A percentile compares a stretch with the other conserved stretches of the same genome.
These are phyloP conservation scores for Stagonosporopsis vannaccii DNA, from an alignment of 2,329 filamentous ascomycete species.

Conservation along the genomic window DNA sequence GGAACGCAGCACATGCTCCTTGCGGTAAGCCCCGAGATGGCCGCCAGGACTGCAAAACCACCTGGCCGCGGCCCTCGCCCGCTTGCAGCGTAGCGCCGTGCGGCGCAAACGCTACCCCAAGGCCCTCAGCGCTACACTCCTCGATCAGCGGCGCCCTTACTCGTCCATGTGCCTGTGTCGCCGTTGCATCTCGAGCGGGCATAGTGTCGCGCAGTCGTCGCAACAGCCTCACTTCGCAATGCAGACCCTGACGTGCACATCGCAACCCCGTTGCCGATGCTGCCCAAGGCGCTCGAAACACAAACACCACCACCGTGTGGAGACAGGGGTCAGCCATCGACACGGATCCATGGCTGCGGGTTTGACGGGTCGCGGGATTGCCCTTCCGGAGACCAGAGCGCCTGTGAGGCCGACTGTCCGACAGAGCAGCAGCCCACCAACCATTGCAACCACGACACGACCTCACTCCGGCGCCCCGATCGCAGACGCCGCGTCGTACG, in stretches of 20 bases:
- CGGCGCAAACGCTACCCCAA: conserved; percentile 15
- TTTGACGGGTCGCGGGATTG: conserved; percentile 18
- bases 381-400: conserved; percentile 16
- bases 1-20: conserved; percentile 11
- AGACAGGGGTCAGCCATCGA: conserved; percentile 16
- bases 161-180: conserved; percentile 1
- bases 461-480: too few relatives aligned
- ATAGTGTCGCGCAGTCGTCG: neutral
- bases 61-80: conserved; percentile 4
- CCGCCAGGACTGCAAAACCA: conserved; percentile 3
- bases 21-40: conserved; percentile 14
- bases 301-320: conserved; percentile 3
- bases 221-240: conserved; percentile 5
- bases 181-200: conserved; percentile 2
- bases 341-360: conserved; percentile 19
- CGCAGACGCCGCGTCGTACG: too few relatives aligned
- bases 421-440: neutral
- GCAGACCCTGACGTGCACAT: conserved; percentile 8
- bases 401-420: neutral
- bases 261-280: conserved; percentile 12
- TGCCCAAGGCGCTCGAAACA: conserved; percentile 19
- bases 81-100: conserved; percentile 17
- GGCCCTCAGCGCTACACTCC: conserved; percentile 9
- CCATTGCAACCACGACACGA: too few relatives aligned
- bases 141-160: conserved; percentile 3